Conservation (phyloP, 768 basidiomycete genomes). For the Boletus sensibilis region DNA sequence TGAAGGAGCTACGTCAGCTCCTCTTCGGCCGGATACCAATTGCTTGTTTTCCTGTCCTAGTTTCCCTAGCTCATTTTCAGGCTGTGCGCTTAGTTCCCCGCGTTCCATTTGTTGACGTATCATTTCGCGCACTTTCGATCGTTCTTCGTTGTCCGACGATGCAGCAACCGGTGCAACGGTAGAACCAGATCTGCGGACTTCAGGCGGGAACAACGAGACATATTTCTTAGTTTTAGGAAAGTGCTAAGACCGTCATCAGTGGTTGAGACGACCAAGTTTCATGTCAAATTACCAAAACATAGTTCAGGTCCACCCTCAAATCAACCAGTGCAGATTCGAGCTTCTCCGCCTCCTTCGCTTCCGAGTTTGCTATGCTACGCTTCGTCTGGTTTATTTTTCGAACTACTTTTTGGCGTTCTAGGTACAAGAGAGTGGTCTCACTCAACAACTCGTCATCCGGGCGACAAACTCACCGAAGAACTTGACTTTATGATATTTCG, state of each 20-base stretch:
- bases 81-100: slow-evolving; percentile 57
- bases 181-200: slow-evolving; percentile 34
- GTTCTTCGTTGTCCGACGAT: slow-evolving; percentile 41
- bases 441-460: background rate
- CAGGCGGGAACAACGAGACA: slow-evolving; percentile 84
- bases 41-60: slow-evolving; percentile 7
- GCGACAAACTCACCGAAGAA: slow-evolving; percentile 76
- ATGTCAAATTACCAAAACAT: slow-evolving; percentile 63
- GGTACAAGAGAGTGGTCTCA: background rate
- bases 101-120: slow-evolving; percentile 58
- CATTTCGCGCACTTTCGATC: slow-evolving; percentile 59
- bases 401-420: slow-evolving; percentile 85
- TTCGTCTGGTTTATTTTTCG: slow-evolving; percentile 75
- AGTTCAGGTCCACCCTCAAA: slow-evolving; percentile 86
- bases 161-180: slow-evolving; percentile 6
- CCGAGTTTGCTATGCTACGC: slow-evolving; percentile 43
- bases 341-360: slow-evolving; percentile 37
- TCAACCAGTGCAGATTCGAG: slow-evolving; percentile 52
- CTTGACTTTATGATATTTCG: slow-evolving; percentile 85
- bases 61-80: slow-evolving; percentile 46
- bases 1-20: slow-evolving; percentile 1
- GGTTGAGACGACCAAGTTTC: background rate
- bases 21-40: background rate
- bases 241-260: slow-evolving; percentile 47
- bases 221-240: slow-evolving; percentile 87